Evolutionary conservation across 768 basidiomycete species (phyloP).

Genomic region (Lentinula detonsa): DNA sequence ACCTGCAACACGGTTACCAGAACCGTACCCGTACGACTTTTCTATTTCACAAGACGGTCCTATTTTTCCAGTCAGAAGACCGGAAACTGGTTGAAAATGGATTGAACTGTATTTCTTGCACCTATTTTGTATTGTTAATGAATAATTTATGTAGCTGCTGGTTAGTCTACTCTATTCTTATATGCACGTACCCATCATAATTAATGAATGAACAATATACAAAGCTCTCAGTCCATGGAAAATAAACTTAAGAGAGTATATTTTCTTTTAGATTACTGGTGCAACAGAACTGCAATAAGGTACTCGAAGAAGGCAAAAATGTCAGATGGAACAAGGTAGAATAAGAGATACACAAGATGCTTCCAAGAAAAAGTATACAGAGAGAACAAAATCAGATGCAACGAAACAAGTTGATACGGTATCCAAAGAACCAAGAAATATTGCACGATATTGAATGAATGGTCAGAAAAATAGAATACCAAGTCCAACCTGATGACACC

Average conservation of each 20-base stretch:
- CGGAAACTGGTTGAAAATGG: not conserved
- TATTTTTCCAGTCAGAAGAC: not conserved
- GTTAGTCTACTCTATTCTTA: not conserved
- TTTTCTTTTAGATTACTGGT: not conserved
- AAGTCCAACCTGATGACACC: not conserved
- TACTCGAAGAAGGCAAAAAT: not conserved
- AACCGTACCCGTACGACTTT: not conserved
- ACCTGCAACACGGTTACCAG: not conserved
- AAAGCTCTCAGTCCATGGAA: not conserved
- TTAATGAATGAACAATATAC: not conserved
- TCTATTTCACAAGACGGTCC: not conserved
- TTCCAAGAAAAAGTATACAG: not conserved
- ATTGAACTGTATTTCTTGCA: not conserved
- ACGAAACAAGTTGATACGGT: not conserved
- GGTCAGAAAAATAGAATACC: not conserved
- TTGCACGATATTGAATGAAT: not conserved
- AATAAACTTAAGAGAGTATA: not conserved
- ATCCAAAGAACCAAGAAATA: not conserved
- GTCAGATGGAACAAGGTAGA: not conserved
- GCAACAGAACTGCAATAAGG: not conserved
- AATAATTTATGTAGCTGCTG: not conserved
- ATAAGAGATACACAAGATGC: not conserved
- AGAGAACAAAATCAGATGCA: slow-evolving; percentile 2
- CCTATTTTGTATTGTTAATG: not conserved
- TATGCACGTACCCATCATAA: not conserved